Evolutionary conservation across 306 rosid species (phyloP), one percentile per base, ranked within the genome.

Genomic region (Benincasa hispida): DNA sequence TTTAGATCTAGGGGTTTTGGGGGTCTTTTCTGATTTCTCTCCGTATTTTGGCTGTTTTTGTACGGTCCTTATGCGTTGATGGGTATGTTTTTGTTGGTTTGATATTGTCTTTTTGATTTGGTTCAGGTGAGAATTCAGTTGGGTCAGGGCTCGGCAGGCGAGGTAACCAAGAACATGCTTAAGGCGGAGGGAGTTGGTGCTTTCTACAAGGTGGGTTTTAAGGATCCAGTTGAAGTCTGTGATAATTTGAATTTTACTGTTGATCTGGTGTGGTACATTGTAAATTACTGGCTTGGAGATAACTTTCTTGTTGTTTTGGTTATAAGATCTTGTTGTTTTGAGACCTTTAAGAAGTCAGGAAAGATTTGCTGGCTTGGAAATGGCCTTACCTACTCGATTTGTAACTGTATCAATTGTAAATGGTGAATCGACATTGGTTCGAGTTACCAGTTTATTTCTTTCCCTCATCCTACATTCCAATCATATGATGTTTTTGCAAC

Each of bases 61-160:
- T 58, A 0, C 2, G 66, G 32, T 17, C 21, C 4, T 39, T 67
- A 21, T 37, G 19, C 35, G 55, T 68, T 24, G 32, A 42, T 45
- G 37, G 25, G 59, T 72, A 3, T 72, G 58, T 47, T 12, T 27
- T 12, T 27, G 41, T 14, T 78, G 70, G 12, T 55, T 59, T 70
- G 58, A 13, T 45, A 58, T 8, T 35, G 57, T 56, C 24, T 18
- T 27, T 48, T 76, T 78, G 79, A 42, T 72, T 82, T 81, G 48
- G 47, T 75, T 41, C 76, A 95, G 99, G 99, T 95, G 87, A 90
- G 99, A 84, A 95, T 92, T 88, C 99, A 94, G 83, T 70, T 94
- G 84, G 99, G 99, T 68, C 99, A 92, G 84, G 99, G 99, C 79
- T 89, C 98, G 8, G 99, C 96, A 22, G 91, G 8, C 11, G 84